Base-by-base conservation (phyloP, 1,284 basidiomycete genomes). In the Trichosporon ovoides region DNA sequence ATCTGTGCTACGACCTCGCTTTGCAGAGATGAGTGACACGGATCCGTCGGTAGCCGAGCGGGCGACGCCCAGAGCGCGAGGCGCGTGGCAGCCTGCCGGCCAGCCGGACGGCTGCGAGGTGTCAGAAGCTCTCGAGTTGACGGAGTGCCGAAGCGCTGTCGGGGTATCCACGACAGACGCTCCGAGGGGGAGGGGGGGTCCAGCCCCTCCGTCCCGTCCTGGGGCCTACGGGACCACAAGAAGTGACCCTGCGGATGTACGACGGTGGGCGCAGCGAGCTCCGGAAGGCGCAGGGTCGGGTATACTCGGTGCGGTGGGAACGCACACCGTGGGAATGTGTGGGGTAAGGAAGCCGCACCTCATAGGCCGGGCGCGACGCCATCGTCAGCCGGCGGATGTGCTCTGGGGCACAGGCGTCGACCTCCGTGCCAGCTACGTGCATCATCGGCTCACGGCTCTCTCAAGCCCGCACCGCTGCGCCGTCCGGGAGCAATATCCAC, bases 251-350 rank as follows among this genome's bases (percentile, higher is more conserved):
- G 43, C 24, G 24, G 14, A 48, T 48, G 43, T 4, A 48, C 22
- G 22, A 22, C 24, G 43, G 43, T 48, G 43, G 43, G 35, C 35
- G 35, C 6, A 37, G 35, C 12, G 35, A n/a, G 35, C 35, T 9
- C 37, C 16, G 37, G 37, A 18, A 22, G 43, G 24, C 43, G 43
- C 43, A 31, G 22, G 28, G 43, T 48, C 43, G 43, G 43, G 43
- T 48, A 48, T 48, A 48, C 43, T 48, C 43, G 43, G 43, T 48
- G 43, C 43, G 43, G 24, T 48, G 43, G 43, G 43, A 24, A 13
- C 22, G 16, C 16, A 24, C 43, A 48, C 43, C 43, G 43, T 48
- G 43, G 43, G 43, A 48, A 48, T 48, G 43, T 48, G 43, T 48
- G 43, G 43, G 43, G 43, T 48, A 48, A 48, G 43, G 43, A 24